These are phyloP conservation scores for Epichloe baconii DNA, from an alignment of 2,329 filamentous ascomycete genomes.

Conservation along the genomic window DNA sequence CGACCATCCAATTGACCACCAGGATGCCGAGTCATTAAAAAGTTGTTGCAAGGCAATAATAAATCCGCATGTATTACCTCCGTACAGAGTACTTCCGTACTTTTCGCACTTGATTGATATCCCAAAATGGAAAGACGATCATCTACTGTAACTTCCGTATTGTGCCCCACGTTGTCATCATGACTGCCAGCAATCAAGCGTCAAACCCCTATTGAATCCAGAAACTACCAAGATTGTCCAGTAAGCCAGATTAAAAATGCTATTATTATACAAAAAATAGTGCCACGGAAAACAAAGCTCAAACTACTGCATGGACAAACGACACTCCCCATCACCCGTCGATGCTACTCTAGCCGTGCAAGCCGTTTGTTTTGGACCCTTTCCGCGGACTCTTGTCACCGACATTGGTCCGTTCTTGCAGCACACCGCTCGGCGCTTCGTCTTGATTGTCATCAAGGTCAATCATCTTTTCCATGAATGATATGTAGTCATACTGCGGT, in stretches of 20 bases:
- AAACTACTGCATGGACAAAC: not conserved
- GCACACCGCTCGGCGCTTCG: slow-evolving; percentile 16
- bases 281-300: not conserved
- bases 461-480: slow-evolving; percentile 88
- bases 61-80: no score
- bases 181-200: not conserved
- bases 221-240: not conserved
- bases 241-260: not conserved
- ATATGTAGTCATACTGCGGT: slow-evolving; percentile 90
- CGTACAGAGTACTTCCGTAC: no score
- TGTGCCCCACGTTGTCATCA: not conserved
- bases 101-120: not conserved
- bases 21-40: no score
- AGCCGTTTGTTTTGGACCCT: slow-evolving; percentile 22
- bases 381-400: slow-evolving; percentile 21
- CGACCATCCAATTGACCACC: not conserved
- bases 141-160: not conserved
- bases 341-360: not conserved
- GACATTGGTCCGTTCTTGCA: slow-evolving; percentile 23
- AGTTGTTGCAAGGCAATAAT: no score
- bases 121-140: not conserved
- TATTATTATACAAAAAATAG: slow-evolving; percentile 4
- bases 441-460: slow-evolving; percentile 21
- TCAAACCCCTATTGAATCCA: not conserved
- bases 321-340: not conserved